Conservation (phyloP, 2,329 filamentous ascomycete genomes). For the Colletotrichum tofieldiae region DNA sequence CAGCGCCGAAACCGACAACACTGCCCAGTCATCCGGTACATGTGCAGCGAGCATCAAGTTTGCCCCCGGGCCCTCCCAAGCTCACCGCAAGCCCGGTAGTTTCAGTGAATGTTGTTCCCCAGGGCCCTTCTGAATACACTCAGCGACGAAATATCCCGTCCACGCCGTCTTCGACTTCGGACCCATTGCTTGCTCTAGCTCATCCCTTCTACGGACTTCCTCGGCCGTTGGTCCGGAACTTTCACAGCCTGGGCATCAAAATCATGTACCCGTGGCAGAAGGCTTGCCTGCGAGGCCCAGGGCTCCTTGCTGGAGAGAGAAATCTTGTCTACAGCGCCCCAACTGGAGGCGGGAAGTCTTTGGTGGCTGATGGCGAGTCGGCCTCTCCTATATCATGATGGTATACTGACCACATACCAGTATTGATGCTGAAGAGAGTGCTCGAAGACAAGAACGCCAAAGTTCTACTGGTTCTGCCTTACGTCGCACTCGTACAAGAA, state of each 20-base stretch:
- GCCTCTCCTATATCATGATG: neutral
- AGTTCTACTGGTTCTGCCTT: constrained; percentile 81
- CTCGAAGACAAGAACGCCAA: constrained; percentile 76
- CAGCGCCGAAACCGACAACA: constrained; percentile 22
- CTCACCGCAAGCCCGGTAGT: constrained; percentile 65
- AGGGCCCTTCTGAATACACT: constrained; percentile 66
- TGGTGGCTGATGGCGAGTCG: constrained; percentile 74
- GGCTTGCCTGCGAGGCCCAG: constrained; percentile 78
- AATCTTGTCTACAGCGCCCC: constrained; percentile 87
- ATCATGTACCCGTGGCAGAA: constrained; percentile 87
- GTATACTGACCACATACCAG: constrained; percentile 49
- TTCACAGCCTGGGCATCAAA: constrained; percentile 76
- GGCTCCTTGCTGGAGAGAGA: constrained; percentile 74
- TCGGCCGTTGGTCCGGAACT: constrained; percentile 72
- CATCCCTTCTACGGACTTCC: constrained; percentile 77
- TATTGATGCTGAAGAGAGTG: constrained; percentile 81
- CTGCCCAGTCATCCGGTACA: constrained; percentile 41
- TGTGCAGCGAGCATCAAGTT: constrained; percentile 54
- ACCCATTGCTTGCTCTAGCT: constrained; percentile 73
- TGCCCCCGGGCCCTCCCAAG: constrained; percentile 50
- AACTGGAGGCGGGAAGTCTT: constrained; percentile 83
- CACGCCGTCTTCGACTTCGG: constrained; percentile 67
- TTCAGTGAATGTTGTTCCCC: constrained; percentile 47
- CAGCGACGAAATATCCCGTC: constrained; percentile 68
- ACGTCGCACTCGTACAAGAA: constrained; percentile 85